A percentile compares a stretch with the other conserved stretches of the same genome.
Evolutionary conservation across 2,329 filamentous ascomycete genomes (phyloP).

Genomic region (Harringtonia aguacate): DNA sequence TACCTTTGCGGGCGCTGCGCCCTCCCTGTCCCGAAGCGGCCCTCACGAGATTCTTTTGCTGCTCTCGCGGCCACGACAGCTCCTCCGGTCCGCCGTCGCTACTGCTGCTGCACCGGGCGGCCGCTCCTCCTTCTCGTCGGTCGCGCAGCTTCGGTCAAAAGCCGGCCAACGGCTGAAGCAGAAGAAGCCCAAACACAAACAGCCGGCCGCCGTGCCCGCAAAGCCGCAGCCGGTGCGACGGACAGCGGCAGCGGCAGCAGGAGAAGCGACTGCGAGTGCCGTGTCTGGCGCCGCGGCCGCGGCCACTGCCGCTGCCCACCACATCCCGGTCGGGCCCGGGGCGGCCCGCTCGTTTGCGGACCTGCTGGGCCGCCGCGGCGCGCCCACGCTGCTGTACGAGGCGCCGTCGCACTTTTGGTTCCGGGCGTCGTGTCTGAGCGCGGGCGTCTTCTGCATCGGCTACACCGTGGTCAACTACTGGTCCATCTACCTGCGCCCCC

Average conservation of each 20-base stretch:
- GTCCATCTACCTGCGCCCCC: slow-evolving; percentile 34
- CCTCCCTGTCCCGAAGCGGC: neutral
- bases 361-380: slow-evolving; percentile 43
- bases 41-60: neutral
- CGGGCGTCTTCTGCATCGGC: slow-evolving; percentile 40
- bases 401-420: slow-evolving; percentile 54
- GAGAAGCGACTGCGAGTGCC: neutral
- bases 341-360: slow-evolving; percentile 31
- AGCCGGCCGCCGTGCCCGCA: neutral
- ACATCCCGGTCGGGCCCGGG: no score
- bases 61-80: neutral
- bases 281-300: neutral
- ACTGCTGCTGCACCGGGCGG: no score
- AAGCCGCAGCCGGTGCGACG: no score
- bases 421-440: slow-evolving; percentile 47
- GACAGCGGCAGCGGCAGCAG: no score
- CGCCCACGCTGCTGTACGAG: slow-evolving; percentile 52
- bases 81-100: no score
- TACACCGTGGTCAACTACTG: slow-evolving; percentile 41
- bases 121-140: no score
- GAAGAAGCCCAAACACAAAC: neutral
- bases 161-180: no score
- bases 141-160: no score
- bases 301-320: neutral
- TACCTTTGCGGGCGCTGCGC: no score